Base-by-base conservation (phyloP, 2,329 filamentous ascomycete genomes). In the Ascochyta lentis region DNA sequence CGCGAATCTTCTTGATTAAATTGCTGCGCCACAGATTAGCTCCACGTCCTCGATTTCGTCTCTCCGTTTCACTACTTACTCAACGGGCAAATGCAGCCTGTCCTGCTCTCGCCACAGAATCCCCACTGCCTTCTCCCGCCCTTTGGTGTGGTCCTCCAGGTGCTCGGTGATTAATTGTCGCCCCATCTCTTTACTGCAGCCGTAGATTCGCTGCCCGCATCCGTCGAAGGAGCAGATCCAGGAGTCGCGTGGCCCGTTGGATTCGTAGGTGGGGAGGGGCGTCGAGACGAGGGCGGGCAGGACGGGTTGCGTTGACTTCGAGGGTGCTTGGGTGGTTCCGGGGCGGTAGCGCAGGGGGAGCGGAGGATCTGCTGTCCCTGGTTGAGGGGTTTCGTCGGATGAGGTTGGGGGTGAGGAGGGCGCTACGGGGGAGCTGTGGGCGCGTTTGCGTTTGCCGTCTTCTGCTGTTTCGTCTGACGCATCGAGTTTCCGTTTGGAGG, bases 191-290 rank as follows among this genome's bases (percentile, higher is more conserved):
- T 83, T 79, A 40, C 85, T 82, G n/a, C 85, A 85, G 2, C 81
- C 82, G 58, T 87, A 86, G 10, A 91, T 85, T 37, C 87, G 80
- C 63, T 86, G 86, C 34, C 77, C 77, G 66, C 89, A 92, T 23
- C 83, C 86, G 10, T 86, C 83, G 58, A 88, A 81, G 4, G 83
- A 82, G 65, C 89, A 92, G 1, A 77, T 78, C 88, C 89, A 92
- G 0, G 85, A 86, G 49, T 87, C 83, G 55, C 86, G 80, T 0
- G 85, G 83, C 0, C 84, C 86, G 31, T 80, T 76, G 2, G 77
- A 48, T 35, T 67, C 60, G 54, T 71, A 72, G 6, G 72, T 71
- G 12, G 74, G 73, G 8, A 75, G 56, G 0, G 73, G 68, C 5
- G 70, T 72, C 1, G 71, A 69, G 26, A 75, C 54, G 1, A 75